A percentile compares a stretch with the other conserved stretches of the same genome.
Evolutionary conservation across 1,284 basidiomycete species (phyloP).

Genomic region (Leccinum variabile): DNA sequence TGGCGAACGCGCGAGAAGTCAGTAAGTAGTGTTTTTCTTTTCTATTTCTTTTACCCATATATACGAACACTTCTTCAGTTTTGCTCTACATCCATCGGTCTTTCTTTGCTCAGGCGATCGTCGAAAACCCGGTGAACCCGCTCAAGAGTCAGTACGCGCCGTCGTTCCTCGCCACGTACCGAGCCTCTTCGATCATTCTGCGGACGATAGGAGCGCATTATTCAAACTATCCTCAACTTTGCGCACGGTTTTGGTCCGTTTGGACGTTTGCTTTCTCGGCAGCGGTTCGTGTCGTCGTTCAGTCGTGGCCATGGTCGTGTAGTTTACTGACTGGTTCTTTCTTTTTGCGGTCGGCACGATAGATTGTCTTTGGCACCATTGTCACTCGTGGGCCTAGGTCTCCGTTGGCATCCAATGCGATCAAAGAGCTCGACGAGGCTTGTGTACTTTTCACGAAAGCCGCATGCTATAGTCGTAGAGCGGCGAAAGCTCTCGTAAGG

Average conservation of each 20-base stretch:
- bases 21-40: constrained; percentile 39
- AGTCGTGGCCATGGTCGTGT: background rate
- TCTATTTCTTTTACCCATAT: background rate
- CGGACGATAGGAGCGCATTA: constrained; percentile 58
- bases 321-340: constrained; percentile 9
- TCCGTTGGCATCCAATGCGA: constrained; percentile 56
- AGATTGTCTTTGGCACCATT: constrained; percentile 69
- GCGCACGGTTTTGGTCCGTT: constrained; percentile 55
- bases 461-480: constrained; percentile 52
- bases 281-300: constrained; percentile 43
- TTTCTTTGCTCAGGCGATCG: constrained; percentile 71
- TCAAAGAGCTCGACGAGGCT: constrained; percentile 62
- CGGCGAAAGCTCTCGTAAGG: constrained; percentile 60
- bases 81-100: constrained; percentile 67
- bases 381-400: constrained; percentile 62
- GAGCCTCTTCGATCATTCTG: constrained; percentile 56
- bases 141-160: constrained; percentile 58
- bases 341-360: background rate
- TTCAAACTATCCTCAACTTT: constrained; percentile 48
- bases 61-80: constrained; percentile 41
- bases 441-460: constrained; percentile 59
- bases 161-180: constrained; percentile 65
- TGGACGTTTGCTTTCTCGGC: constrained; percentile 69
- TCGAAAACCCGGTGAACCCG: constrained; percentile 59
- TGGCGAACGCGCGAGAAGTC: constrained; percentile 55